Base-by-base conservation (phyloP, 345 rosid species). In the Clarkia xantiana region DNA sequence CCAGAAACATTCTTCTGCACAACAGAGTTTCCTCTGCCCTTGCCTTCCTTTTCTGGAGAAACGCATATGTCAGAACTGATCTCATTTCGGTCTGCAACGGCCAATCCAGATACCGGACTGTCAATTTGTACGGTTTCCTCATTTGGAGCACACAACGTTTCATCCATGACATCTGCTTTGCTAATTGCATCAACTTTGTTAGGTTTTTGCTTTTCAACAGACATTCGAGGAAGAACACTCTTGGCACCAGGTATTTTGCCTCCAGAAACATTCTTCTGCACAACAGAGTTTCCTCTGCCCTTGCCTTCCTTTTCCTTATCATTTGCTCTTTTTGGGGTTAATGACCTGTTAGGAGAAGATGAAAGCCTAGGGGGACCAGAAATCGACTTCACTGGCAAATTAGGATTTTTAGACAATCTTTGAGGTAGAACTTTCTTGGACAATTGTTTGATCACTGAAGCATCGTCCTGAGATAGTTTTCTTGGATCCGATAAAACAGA, bases 311-410 rank as follows among this genome's bases (percentile, higher is more conserved):
- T 14, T 41, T 49, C 38, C n/a, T n/a, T 15, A 39, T 49, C 53
- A 34, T 14, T 41, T 14, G 13, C 38, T 20, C 18, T 49, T 15
- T 49, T 25, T 25, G 19, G 46, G n/a, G 1, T 42, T 42, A 25
- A 20, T 14, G 56, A 71, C 62, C 53, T 10, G n/a, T 39, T 59
- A 42, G 64, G 52, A 53, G 62, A 44, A 38, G 76, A 45, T 16
- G 50, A 34, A 29, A 29, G 29, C 17, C 60, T 72, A 41, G 64
- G 64, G 42, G 61, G 53, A 52, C 38, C 61, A 62, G 77, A 53
- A 59, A 63, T 69, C 20, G 59, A 56, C 68, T 66, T 73, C 58
- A 56, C 57, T 50, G 71, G 64, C 57, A 60, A 20, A 60, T 56
- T 49, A 62, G 14, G 52, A 56, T 61, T 62, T 18, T 52, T 48